These are phyloP conservation scores for Setaria viridis DNA, from an alignment of 202 grass and related monocot genomes.

Conservation along the genomic window DNA sequence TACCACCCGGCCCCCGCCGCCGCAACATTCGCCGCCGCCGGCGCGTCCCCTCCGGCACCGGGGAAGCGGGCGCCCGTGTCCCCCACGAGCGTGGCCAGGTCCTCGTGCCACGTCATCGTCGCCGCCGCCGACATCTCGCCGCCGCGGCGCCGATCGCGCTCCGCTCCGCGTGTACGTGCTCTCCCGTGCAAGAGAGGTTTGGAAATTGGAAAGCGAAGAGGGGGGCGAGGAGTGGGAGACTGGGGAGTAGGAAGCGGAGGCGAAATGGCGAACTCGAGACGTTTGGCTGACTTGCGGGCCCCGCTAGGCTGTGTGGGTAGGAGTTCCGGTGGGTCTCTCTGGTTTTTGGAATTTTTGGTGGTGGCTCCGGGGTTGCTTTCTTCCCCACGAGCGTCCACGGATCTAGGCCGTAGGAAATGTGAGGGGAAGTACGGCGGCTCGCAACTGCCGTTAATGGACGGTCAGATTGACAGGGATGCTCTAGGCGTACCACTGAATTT, in stretches of 20 bases:
- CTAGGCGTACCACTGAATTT: background rate
- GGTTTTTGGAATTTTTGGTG: background rate
- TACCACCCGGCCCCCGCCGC: constrained; percentile 46
- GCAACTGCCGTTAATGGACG: constrained; percentile 39
- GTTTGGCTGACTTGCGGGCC: constrained; percentile 35
- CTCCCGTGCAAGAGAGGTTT: constrained; percentile 3
- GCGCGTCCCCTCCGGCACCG: constrained; percentile 31
- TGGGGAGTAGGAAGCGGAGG: constrained; percentile 37
- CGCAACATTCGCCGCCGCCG: constrained; percentile 33
- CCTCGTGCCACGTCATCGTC: constrained; percentile 86
- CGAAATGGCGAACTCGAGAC: constrained; percentile 33
- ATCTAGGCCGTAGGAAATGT: constrained; percentile 32
- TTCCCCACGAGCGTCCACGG: constrained; percentile 12
- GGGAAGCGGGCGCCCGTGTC: constrained; percentile 57
- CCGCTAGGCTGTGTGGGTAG: background rate
- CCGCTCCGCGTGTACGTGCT: background rate
- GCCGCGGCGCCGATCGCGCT: constrained; percentile 50
- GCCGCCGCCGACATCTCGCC: constrained; percentile 60
- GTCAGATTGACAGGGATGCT: background rate
- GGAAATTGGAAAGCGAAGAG: constrained; percentile 26
- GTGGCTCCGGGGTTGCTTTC: constrained; percentile 55
- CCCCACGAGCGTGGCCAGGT: constrained; percentile 60
- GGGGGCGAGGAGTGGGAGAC: background rate
- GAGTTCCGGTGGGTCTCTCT: constrained; percentile 30
- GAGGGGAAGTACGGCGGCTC: background rate